phyloP scores from a whole-genome alignment of 345 rosid genomes.

The Ricinus communis region DNA sequence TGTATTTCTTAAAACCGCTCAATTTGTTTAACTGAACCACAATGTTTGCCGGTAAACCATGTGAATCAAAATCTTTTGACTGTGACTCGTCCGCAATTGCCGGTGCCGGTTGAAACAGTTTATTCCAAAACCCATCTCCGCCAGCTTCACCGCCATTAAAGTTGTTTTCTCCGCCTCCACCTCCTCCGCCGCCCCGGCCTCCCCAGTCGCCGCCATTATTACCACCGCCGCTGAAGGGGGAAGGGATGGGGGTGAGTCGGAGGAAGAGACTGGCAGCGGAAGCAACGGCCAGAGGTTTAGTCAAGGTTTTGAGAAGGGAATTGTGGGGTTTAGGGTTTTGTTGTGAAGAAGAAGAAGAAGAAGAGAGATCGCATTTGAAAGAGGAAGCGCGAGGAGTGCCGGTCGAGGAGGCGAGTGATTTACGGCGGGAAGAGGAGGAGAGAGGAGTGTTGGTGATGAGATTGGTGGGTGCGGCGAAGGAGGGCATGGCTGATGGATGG shows the following conservation, averaged over 20 bases:
- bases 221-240: conserved; percentile 38
- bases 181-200: conserved; percentile 47
- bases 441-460: conserved; percentile 21
- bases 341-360: conserved; percentile 16
- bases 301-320: conserved; percentile 36
- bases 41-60: conserved; percentile 85
- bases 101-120: conserved; percentile 42
- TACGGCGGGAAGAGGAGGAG: conserved; percentile 19
- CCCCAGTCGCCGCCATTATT: conserved; percentile 32
- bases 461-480: conserved; percentile 19
- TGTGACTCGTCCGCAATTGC: conserved; percentile 82
- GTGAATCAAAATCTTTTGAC: conserved; percentile 79
- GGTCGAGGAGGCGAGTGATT: conserved; percentile 6
- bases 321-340: conserved; percentile 21
- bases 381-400: conserved; percentile 16
- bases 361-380: conserved; percentile 22
- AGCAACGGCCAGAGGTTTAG: conserved; percentile 46
- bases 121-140: conserved; percentile 52
- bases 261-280: conserved; percentile 56
- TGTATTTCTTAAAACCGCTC: conserved; percentile 83
- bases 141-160: conserved; percentile 34
- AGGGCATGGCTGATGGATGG: conserved; percentile 22
- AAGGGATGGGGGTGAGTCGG: conserved; percentile 39
- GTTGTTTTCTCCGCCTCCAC: conserved; percentile 46
- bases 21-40: conserved; percentile 76